Percentiles rank a stretch among this genome's conserved stretches.
Conservation (phyloP, 176 grass and related monocot species). For the Oryza longistaminata region DNA sequence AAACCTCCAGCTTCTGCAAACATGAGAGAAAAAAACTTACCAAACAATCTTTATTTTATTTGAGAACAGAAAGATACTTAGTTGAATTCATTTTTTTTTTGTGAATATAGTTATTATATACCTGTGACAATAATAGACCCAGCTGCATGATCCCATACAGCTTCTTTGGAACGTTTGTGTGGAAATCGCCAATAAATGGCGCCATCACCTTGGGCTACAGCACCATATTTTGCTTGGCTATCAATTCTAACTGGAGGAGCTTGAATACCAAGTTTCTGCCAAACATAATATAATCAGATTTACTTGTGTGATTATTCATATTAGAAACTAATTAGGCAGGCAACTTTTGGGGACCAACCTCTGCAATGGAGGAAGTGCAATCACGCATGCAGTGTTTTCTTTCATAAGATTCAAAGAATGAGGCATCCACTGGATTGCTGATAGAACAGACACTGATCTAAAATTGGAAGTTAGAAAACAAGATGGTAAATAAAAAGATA, state of each 20-base stretch:
- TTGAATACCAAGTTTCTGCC: constrained; percentile 87
- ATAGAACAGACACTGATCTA: constrained; percentile 69
- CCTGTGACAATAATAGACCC: constrained; percentile 90
- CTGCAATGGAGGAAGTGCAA: constrained; percentile 69
- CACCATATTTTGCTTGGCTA: constrained; percentile 98
- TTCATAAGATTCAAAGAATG: constrained; percentile 97
- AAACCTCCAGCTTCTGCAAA: constrained; percentile 86
- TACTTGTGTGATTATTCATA: neutral
- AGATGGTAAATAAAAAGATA: neutral
- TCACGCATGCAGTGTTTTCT: constrained; percentile 84
- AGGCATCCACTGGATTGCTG: constrained; percentile 65
- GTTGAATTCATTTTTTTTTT: neutral
- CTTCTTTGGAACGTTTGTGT: constrained; percentile 77
- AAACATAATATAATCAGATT: neutral
- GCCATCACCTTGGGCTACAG: constrained; percentile 84
- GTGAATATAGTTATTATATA: constrained; percentile 27
- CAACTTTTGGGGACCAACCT: constrained; percentile 46
- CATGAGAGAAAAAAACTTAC: neutral
- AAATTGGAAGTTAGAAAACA: constrained; percentile 25
- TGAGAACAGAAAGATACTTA: neutral
- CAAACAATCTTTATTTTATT: neutral
- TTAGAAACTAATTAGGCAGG: neutral
- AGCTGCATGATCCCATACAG: constrained; percentile 98
- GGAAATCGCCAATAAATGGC: constrained; percentile 94
- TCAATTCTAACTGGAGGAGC: constrained; percentile 94